phyloP scores from a whole-genome alignment of 2,329 filamentous ascomycete species.

The Pseudogymnoascus sp. region DNA sequence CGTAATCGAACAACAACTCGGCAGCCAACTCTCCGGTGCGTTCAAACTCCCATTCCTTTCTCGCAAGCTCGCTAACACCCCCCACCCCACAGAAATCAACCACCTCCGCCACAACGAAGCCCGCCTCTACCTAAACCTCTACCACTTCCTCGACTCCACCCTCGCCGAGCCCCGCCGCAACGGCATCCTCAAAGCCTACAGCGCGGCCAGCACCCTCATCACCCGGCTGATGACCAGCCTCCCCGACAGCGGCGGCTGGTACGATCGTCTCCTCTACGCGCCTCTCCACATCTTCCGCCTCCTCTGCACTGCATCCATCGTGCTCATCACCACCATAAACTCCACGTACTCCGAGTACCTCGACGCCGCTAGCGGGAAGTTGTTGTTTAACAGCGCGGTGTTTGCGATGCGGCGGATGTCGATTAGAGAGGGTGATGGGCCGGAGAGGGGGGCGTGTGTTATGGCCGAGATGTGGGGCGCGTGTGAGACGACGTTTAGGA shows the following conservation, averaged over 20 bases:
- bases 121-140: constrained; percentile 20
- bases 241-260: not conserved
- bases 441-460: constrained; percentile 9
- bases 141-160: constrained; percentile 20
- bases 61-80: too few species aligned
- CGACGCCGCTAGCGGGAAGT: constrained; percentile 3
- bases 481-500: not conserved
- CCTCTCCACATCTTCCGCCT: constrained; percentile 7
- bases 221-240: not conserved
- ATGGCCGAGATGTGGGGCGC: constrained; percentile 12
- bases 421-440: constrained; percentile 10
- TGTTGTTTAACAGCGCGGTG: constrained; percentile 8
- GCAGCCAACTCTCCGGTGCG: not conserved
- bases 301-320: constrained; percentile 6
- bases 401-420: not conserved
- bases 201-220: constrained; percentile 10
- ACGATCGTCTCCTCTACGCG: constrained; percentile 9
- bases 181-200: constrained; percentile 14
- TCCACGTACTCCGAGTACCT: constrained; percentile 14
- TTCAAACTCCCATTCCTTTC: too few species aligned
- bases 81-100: not conserved
- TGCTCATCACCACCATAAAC: constrained; percentile 12
- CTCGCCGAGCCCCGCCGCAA: not conserved
- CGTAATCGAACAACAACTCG: not conserved
- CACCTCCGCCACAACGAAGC: constrained; percentile 15